phyloP scores from a whole-genome alignment of 345 rosid genomes.

The Dovyalis caffra region DNA sequence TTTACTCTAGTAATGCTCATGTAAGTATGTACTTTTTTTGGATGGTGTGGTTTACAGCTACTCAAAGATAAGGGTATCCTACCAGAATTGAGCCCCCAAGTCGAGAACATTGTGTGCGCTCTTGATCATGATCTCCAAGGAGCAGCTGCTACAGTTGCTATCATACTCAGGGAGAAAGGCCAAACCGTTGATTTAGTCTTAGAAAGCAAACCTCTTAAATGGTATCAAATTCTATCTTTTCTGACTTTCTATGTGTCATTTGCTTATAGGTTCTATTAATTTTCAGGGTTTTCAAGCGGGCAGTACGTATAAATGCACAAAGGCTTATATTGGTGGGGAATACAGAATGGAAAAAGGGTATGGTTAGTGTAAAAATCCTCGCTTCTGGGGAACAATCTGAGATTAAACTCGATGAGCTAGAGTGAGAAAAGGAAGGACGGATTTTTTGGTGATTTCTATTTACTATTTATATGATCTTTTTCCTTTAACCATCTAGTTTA shows the following conservation, averaged over 20 bases:
- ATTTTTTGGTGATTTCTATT: not conserved
- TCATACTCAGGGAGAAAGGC: constrained; percentile 70
- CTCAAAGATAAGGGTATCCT: constrained; percentile 79
- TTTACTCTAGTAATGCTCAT: not conserved
- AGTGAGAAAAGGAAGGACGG: constrained; percentile 20
- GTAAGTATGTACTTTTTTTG: not conserved
- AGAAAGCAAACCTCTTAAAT: constrained; percentile 83
- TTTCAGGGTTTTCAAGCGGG: constrained; percentile 89
- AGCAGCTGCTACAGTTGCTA: constrained; percentile 77
- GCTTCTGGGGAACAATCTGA: constrained; percentile 72
- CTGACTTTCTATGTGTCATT: not conserved
- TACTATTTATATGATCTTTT: not conserved
- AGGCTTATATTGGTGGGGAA: constrained; percentile 80
- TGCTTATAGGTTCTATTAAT: not conserved
- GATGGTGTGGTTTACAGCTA: constrained; percentile 38
- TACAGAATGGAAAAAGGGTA: constrained; percentile 76
- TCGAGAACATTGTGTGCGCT: constrained; percentile 80
- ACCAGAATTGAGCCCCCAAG: constrained; percentile 61
- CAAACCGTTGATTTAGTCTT: constrained; percentile 79
- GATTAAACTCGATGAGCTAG: constrained; percentile 67
- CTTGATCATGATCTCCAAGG: constrained; percentile 75
- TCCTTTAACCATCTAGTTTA: not conserved
- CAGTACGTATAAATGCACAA: constrained; percentile 67
- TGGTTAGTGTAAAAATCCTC: constrained; percentile 76
- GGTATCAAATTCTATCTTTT: constrained; percentile 35